Percentiles rank a stretch among this genome's conserved stretches.
These are phyloP conservation scores for Haplosporangium gracile DNA, from an alignment of 192 early-diverging fungal genomes.

Conservation along the genomic window DNA sequence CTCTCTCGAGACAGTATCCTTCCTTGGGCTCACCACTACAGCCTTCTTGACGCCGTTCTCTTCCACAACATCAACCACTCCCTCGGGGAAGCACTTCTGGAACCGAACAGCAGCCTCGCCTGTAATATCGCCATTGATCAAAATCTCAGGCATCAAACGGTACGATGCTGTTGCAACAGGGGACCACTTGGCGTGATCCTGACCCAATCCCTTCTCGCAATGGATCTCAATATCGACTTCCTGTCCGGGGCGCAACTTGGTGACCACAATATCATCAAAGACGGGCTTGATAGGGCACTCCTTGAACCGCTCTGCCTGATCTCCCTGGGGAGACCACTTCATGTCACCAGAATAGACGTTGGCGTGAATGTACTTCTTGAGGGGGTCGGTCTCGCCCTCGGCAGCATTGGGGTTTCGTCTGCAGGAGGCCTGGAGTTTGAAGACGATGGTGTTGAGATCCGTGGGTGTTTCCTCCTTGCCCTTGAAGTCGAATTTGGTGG, in stretches of 20 bases:
- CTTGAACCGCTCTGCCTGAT: conserved; percentile 81
- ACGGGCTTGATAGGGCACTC: conserved; percentile 81
- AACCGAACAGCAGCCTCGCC: conserved; percentile 88
- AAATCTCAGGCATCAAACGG: conserved; percentile 92
- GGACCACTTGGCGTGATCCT: conserved; percentile 98
- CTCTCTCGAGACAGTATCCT: conserved; percentile 96
- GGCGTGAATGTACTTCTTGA: conserved; percentile 79
- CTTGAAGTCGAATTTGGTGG: conserved; percentile 83
- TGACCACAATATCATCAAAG: conserved; percentile 92
- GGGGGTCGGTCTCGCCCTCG: conserved; percentile 77
- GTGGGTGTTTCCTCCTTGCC: conserved; percentile 81
- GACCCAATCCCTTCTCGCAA: conserved; percentile 92
- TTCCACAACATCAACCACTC: conserved; percentile 84
- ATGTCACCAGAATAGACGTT: conserved; percentile 83
- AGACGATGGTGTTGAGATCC: conserved; percentile 95
- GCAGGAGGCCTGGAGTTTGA: conserved; percentile 85
- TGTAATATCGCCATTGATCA: conserved; percentile 84
- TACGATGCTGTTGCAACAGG: conserved; percentile 98
- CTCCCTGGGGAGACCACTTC: conserved; percentile 92
- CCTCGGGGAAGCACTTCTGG: conserved; percentile 86
- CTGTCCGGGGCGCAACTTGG: conserved; percentile 95
- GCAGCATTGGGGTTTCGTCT: conserved; percentile 70
- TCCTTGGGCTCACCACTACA: conserved; percentile 88
- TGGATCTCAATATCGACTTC: conserved; percentile 87
- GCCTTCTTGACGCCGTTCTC: conserved; percentile 80